These are phyloP conservation scores for Rosa hybrid DNA, from an alignment of 331 rosid species.

Conservation along the genomic window DNA sequence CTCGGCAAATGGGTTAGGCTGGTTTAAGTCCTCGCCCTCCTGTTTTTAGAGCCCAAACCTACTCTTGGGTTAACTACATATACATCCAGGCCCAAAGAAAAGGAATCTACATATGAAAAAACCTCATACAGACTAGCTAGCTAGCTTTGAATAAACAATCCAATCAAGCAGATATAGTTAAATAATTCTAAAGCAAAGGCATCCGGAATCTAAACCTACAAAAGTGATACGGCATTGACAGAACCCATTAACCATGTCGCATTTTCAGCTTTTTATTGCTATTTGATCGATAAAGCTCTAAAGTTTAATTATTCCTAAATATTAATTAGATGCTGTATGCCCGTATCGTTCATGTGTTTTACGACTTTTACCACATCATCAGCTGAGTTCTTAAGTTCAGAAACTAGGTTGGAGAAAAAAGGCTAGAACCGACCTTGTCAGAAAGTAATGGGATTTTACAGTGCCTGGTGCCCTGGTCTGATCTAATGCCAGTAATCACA, in stretches of 20 bases:
- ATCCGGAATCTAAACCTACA: not conserved
- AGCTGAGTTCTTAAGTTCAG: not conserved
- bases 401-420: not conserved
- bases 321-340: not conserved
- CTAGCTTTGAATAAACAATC: not conserved
- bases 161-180: not conserved
- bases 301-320: not conserved
- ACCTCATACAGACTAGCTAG: not conserved
- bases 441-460: not conserved
- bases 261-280: not conserved
- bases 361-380: not conserved
- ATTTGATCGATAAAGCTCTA: not conserved
- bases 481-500: not conserved
- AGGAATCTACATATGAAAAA: not conserved
- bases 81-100: not conserved
- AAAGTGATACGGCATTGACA: not conserved
- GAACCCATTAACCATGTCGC: not conserved
- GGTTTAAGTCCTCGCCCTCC: no score
- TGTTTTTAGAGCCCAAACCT: not conserved
- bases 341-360: not conserved
- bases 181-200: not conserved
- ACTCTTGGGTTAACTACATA: not conserved
- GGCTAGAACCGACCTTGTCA: constrained; percentile 14
- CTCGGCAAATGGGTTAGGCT: no score
- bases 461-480: not conserved